Percentiles rank a stretch among this genome's conserved stretches.
phyloP scores from a whole-genome alignment of 495 filamentous ascomycete genomes.

The Penicillium diatomitis region DNA sequence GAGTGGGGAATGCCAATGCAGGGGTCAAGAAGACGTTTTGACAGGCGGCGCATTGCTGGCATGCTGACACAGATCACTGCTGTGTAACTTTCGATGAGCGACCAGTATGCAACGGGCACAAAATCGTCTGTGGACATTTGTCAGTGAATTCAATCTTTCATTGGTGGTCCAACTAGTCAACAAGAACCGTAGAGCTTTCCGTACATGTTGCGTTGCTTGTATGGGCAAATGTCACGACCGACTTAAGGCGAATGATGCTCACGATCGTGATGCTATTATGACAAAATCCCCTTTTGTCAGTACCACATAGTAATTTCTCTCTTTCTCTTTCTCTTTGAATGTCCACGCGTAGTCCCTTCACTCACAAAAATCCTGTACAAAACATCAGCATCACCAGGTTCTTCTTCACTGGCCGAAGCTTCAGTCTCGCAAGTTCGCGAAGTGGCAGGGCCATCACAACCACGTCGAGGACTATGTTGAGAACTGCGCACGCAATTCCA shows the following conservation, averaged over 20 bases:
- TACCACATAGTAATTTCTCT: neutral
- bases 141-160: neutral
- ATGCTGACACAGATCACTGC: neutral
- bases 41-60: neutral
- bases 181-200: neutral
- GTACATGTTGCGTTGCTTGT: neutral
- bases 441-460: neutral
- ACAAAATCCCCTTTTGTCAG: neutral
- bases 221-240: neutral
- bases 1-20: neutral
- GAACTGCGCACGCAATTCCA: neutral
- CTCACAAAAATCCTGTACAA: neutral
- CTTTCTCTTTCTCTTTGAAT: too few species aligned
- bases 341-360: neutral
- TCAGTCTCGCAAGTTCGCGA: neutral
- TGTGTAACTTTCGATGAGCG: neutral
- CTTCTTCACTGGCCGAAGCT: neutral
- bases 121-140: neutral
- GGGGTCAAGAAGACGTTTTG: neutral
- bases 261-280: neutral
- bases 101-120: neutral
- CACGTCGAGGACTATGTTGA: neutral
- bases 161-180: neutral
- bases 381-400: neutral
- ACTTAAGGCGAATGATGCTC: neutral